Base-by-base conservation (phyloP, 129 eudicot genomes). In the Smallanthus sonchifolius region DNA sequence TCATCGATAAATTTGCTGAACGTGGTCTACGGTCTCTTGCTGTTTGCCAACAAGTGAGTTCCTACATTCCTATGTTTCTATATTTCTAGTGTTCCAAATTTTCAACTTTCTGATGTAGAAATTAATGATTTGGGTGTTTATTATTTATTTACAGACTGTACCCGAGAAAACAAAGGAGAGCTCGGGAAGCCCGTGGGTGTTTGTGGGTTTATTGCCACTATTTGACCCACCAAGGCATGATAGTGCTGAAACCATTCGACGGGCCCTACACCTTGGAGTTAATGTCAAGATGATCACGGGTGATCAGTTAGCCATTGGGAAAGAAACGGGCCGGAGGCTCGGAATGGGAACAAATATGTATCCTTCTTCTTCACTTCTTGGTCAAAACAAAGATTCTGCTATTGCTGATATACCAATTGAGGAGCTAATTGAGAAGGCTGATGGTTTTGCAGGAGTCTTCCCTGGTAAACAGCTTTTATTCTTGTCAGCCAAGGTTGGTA, bases 211-310 rank as follows among this genome's bases (percentile, higher is more conserved):
- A 11, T 82, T 92, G 81, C 97, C 97, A 14, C 93, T 92, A 11
- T 92, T 92, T 37, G 97, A 92, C 76, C 97, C 97, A 20, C 97
- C 97, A 64, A 86, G 97, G 86, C 96, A 89, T 54, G 97, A 92
- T 71, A 92, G 97, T 89, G 96, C 91, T 32, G 97, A 92, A 68
- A 92, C 97, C 16, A 92, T 92, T 66, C 82, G 85, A 24, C 97
- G 96, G 6, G 97, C 97, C 35, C 83, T 92, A 6, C 65, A 82
- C 67, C 97, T 92, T 61, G 97, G 97, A 74, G 97, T 92, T 67
- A 92, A 92, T 75, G 97, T 92, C 38, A 92, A 92, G 84, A 92
- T 92, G 97, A 92, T 92, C 81, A 92, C 97, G 4, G 97, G 97
- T 28, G 97, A 92, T 74, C 97, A 92, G 87, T 80, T 92, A 44